phyloP scores from a whole-genome alignment of 495 filamentous ascomycete genomes.

The Aspergillus leporis region DNA sequence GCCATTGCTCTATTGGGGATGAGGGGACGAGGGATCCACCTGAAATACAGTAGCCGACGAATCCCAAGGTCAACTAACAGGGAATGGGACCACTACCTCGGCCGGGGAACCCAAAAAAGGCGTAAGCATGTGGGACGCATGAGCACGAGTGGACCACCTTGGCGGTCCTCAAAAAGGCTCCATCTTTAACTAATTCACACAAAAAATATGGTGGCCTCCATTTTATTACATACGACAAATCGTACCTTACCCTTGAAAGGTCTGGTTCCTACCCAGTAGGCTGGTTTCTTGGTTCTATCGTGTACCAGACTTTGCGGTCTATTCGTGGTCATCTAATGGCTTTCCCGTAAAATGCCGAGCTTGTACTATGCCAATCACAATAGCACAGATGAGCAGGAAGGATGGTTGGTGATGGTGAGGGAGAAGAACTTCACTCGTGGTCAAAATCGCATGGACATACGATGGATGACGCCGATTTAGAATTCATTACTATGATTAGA shows the following conservation, averaged over 20 bases:
- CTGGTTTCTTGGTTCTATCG: neutral
- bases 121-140: slow-evolving; percentile 22
- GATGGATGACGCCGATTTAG: neutral
- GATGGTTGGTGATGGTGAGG: neutral
- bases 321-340: neutral
- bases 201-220: neutral
- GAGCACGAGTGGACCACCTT: slow-evolving; percentile 30
- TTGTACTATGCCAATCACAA: slow-evolving; percentile 10
- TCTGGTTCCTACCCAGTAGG: slow-evolving; percentile 4
- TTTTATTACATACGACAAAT: slow-evolving; percentile 11
- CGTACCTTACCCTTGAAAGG: slow-evolving; percentile 1
- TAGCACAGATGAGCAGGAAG: neutral
- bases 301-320: neutral
- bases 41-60: slow-evolving; percentile 7
- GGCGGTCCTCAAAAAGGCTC: slow-evolving; percentile 21
- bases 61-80: slow-evolving; percentile 9
- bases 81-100: slow-evolving; percentile 17
- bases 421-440: slow-evolving; percentile 1
- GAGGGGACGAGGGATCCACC: slow-evolving; percentile 1
- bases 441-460: slow-evolving; percentile 3
- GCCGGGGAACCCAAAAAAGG: slow-evolving; percentile 29
- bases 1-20: slow-evolving; percentile 19
- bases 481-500: neutral
- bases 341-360: slow-evolving; percentile 21
- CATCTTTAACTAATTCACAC: slow-evolving; percentile 5